Conservation (phyloP, 768 basidiomycete species). For the Tephrocybe sp. region DNA sequence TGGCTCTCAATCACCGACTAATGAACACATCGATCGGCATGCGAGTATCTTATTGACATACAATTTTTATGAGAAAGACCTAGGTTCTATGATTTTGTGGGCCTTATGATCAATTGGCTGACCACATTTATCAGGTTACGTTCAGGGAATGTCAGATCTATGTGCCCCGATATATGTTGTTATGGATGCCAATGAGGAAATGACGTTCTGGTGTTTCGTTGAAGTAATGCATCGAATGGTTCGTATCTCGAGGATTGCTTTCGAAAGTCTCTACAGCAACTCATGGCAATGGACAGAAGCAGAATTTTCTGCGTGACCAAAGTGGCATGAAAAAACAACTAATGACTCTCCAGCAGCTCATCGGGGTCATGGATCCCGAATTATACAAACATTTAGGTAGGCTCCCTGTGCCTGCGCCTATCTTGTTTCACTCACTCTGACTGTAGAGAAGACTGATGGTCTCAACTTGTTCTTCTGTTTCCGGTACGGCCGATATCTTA, state of each 20-base stretch:
- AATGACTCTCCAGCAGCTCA: conserved; percentile 84
- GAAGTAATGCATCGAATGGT: conserved; percentile 96
- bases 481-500: conserved; percentile 53
- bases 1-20: conserved; percentile 85
- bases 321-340: conserved; percentile 97
- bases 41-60: conserved; percentile 87
- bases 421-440: not conserved
- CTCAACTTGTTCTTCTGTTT: conserved; percentile 98
- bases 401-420: not conserved
- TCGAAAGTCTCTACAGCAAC: not conserved
- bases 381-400: conserved; percentile 87
- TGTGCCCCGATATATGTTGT: conserved; percentile 93
- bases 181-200: conserved; percentile 82
- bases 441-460: conserved; percentile 79
- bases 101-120: conserved; percentile 1
- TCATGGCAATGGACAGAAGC: conserved; percentile 55
- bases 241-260: conserved; percentile 23
- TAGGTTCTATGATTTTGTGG: conserved; percentile 54
- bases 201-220: conserved; percentile 97
- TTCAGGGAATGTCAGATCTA: conserved; percentile 98
- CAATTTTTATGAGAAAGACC: conserved; percentile 84
- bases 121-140: conserved; percentile 63
- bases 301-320: conserved; percentile 95
- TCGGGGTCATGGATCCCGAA: conserved; percentile 94
- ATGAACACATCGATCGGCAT: conserved; percentile 90